A percentile compares a stretch with the other conserved stretches of the same genome.
phyloP scores from a whole-genome alignment of 2,329 filamentous ascomycete species.

The Aspergillus sp. region DNA sequence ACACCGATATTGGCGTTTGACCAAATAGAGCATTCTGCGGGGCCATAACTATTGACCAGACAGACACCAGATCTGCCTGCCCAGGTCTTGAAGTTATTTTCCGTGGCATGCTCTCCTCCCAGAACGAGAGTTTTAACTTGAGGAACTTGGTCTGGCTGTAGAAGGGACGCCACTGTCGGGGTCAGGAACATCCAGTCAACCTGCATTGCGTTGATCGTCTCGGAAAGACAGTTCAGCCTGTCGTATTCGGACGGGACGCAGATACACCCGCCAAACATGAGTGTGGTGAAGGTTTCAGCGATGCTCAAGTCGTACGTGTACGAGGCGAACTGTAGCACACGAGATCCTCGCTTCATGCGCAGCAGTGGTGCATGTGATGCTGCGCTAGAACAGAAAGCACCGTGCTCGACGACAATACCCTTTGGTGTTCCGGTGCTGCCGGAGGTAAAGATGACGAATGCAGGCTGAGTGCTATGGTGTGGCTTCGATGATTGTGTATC shows the following conservation, averaged over 20 bases:
- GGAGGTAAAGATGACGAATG: constrained; percentile 42
- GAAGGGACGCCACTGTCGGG: constrained; percentile 44
- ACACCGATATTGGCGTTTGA: too few relatives aligned
- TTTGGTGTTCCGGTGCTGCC: constrained; percentile 42
- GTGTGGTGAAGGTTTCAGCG: constrained; percentile 27
- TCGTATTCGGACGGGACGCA: constrained; percentile 39
- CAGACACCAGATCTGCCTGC: too few relatives aligned
- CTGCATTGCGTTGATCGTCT: constrained; percentile 8
- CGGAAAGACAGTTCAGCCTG: constrained; percentile 32
- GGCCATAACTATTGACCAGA: too few relatives aligned
- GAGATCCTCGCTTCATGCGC: background rate
- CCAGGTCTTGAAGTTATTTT: background rate
- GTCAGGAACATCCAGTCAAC: constrained; percentile 51
- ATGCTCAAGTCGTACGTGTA: constrained; percentile 37
- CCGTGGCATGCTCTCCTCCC: background rate
- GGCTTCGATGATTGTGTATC: too few relatives aligned
- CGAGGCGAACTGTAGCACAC: constrained; percentile 30
- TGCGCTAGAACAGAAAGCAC: constrained; percentile 1
- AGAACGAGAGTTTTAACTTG: constrained; percentile 22
- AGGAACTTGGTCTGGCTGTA: constrained; percentile 18
- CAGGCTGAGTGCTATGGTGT: constrained; percentile 7
- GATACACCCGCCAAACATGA: constrained; percentile 38
- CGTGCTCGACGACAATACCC: constrained; percentile 33
- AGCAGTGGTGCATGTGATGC: background rate
- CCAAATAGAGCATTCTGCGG: too few relatives aligned